phyloP scores from a whole-genome alignment of 495 filamentous ascomycete species.

The Trichoderma asperelloides region DNA sequence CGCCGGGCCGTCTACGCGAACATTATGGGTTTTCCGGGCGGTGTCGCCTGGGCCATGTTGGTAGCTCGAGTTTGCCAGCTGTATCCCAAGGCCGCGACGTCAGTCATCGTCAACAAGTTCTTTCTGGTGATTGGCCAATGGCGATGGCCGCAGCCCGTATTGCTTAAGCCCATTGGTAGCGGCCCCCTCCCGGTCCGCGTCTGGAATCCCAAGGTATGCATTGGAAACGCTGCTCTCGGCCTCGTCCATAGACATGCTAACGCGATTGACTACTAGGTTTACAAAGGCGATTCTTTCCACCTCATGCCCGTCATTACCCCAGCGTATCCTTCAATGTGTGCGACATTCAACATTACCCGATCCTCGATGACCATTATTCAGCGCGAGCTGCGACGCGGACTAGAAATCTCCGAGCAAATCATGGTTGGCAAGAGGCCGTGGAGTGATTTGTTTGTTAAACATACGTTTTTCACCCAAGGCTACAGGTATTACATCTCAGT shows the following conservation, averaged over 20 bases:
- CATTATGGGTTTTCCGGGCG: slow-evolving; percentile 90
- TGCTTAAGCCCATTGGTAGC: slow-evolving; percentile 83
- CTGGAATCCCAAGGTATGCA: slow-evolving; percentile 83
- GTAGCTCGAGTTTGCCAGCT: slow-evolving; percentile 93
- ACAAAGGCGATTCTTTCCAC: slow-evolving; percentile 70
- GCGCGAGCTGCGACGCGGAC: slow-evolving; percentile 69
- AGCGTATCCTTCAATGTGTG: slow-evolving; percentile 92
- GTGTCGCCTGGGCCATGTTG: slow-evolving; percentile 96
- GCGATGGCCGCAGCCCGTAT: slow-evolving; percentile 87
- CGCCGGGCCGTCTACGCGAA: slow-evolving; percentile 89
- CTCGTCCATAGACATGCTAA: slow-evolving; percentile 16
- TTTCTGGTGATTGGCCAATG: slow-evolving; percentile 84
- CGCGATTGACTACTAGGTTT: slow-evolving; percentile 49
- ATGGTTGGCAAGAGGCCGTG: slow-evolving; percentile 61
- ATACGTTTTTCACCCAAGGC: slow-evolving; percentile 83
- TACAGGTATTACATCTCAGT: slow-evolving; percentile 94
- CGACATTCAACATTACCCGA: slow-evolving; percentile 83
- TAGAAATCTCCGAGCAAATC: slow-evolving; percentile 73
- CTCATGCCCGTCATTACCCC: slow-evolving; percentile 97
- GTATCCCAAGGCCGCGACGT: slow-evolving; percentile 86
- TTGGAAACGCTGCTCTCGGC: background rate
- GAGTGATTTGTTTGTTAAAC: slow-evolving; percentile 80
- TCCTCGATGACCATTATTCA: slow-evolving; percentile 80
- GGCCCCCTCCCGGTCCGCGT: slow-evolving; percentile 70
- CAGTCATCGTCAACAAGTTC: slow-evolving; percentile 83